Percentiles rank a stretch among this genome's conserved stretches.
Conservation (phyloP, 2,329 filamentous ascomycete genomes). For the Phialophora expanda region DNA sequence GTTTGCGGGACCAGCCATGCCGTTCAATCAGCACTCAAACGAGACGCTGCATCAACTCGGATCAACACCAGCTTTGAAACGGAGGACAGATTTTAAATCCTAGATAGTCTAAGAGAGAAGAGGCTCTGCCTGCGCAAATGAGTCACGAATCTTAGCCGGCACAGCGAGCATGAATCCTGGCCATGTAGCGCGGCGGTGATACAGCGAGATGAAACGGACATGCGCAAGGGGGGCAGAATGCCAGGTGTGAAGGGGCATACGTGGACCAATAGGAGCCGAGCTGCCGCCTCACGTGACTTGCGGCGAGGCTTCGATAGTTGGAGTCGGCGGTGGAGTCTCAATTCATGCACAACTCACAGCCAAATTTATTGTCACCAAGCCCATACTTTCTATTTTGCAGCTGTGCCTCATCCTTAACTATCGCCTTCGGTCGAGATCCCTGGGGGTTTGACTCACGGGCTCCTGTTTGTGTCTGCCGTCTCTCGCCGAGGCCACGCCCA, state of each 20-base stretch:
- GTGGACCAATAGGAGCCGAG: constrained; percentile 21
- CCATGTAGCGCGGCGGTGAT: constrained; percentile 10
- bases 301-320: constrained; percentile 11
- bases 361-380: constrained; percentile 22
- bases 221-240: constrained; percentile 19
- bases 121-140: background rate
- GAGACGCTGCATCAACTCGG: background rate
- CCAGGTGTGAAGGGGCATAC: constrained; percentile 11
- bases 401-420: background rate
- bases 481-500: background rate
- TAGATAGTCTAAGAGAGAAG: background rate
- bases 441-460: background rate
- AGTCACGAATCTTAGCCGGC: constrained; percentile 6
- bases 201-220: constrained; percentile 23
- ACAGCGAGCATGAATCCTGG: background rate
- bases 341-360: constrained; percentile 12
- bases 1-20: background rate
- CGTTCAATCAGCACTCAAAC: background rate
- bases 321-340: constrained; percentile 20
- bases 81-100: background rate
- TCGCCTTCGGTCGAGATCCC: constrained; percentile 1
- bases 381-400: constrained; percentile 1
- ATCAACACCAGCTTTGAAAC: background rate
- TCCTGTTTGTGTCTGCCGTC: background rate
- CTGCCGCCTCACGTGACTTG: background rate